phyloP scores from a whole-genome alignment of 768 basidiomycete species.

The Mycena floridula region DNA sequence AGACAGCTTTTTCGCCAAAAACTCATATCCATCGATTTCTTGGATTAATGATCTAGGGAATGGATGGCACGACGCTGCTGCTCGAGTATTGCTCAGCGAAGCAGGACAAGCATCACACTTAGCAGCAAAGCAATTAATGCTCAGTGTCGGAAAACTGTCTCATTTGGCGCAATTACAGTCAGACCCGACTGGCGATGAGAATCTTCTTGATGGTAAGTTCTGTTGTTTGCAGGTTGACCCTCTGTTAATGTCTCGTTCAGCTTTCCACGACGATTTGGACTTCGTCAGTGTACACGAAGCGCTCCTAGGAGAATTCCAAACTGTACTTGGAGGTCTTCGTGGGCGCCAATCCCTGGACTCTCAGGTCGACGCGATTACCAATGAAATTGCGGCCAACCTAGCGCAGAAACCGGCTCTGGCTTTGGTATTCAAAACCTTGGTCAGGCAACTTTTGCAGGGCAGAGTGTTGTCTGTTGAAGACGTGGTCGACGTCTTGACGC shows the following conservation, averaged over 20 bases:
- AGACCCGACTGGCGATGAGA: constrained; percentile 38
- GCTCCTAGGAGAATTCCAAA: constrained; percentile 57
- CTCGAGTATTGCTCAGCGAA: constrained; percentile 56
- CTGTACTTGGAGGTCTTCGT: constrained; percentile 40
- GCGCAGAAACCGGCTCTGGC: constrained; percentile 45
- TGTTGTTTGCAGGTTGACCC: too few species aligned
- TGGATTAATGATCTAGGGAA: constrained; percentile 88
- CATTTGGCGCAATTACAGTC: constrained; percentile 73
- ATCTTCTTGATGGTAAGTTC: constrained; percentile 48
- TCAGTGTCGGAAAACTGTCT: constrained; percentile 85
- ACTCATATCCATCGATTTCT: constrained; percentile 55
- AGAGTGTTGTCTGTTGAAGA: constrained; percentile 74
- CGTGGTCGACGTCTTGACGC: constrained; percentile 72
- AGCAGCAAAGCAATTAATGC: constrained; percentile 80
- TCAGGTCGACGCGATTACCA: constrained; percentile 59
- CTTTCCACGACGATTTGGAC: constrained; percentile 83
- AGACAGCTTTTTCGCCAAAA: constrained; percentile 63
- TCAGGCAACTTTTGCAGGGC: constrained; percentile 68
- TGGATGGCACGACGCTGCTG: constrained; percentile 58
- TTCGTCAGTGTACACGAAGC: constrained; percentile 79
- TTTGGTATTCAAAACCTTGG: constrained; percentile 61
- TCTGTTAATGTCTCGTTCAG: constrained; percentile 30
- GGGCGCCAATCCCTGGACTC: constrained; percentile 58
- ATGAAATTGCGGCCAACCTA: constrained; percentile 43
- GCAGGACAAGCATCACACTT: constrained; percentile 51